These are phyloP conservation scores for Globisporangium nagaii DNA, from an alignment of 352 stramenopile species.

Conservation along the genomic window DNA sequence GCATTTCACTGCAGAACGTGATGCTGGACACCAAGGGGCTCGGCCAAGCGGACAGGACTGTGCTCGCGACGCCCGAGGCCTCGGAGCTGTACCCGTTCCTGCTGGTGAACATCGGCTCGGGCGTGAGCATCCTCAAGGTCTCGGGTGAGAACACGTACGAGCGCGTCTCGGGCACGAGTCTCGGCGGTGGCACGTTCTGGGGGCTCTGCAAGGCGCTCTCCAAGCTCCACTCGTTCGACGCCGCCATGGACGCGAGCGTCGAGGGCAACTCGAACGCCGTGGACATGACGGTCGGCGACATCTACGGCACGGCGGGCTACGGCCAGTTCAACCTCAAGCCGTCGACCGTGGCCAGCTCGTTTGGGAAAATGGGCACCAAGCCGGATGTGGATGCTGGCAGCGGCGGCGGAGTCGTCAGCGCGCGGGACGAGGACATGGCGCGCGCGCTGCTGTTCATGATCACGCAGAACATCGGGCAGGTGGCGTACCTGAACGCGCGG, in stretches of 20 bases:
- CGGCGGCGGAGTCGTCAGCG: slow-evolving; percentile 7
- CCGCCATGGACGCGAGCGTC: slow-evolving; percentile 70
- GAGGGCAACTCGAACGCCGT: slow-evolving; percentile 69
- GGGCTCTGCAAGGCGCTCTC: slow-evolving; percentile 93
- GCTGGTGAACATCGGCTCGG: slow-evolving; percentile 97
- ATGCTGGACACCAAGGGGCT: slow-evolving; percentile 52
- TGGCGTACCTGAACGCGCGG: slow-evolving; percentile 96
- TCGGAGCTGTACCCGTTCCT: slow-evolving; percentile 92
- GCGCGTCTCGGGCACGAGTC: slow-evolving; percentile 95
- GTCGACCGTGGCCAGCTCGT: slow-evolving; percentile 92
- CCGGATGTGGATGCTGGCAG: not conserved
- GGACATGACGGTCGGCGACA: slow-evolving; percentile 98
- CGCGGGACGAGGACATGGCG: slow-evolving; percentile 92
- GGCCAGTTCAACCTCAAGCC: slow-evolving; percentile 84
- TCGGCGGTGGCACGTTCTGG: slow-evolving; percentile 97
- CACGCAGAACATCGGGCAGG: slow-evolving; percentile 95
- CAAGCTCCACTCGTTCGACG: slow-evolving; percentile 74
- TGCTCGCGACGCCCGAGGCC: slow-evolving; percentile 48
- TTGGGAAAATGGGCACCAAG: slow-evolving; percentile 91
- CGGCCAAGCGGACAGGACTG: slow-evolving; percentile 49
- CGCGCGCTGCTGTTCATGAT: slow-evolving; percentile 97
- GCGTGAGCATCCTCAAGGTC: slow-evolving; percentile 95
- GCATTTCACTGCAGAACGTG: slow-evolving; percentile 50
- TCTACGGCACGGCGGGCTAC: slow-evolving; percentile 93
- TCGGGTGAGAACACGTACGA: slow-evolving; percentile 88